phyloP scores from a whole-genome alignment of 306 rosid genomes.

The Acacia crassicarpa region DNA sequence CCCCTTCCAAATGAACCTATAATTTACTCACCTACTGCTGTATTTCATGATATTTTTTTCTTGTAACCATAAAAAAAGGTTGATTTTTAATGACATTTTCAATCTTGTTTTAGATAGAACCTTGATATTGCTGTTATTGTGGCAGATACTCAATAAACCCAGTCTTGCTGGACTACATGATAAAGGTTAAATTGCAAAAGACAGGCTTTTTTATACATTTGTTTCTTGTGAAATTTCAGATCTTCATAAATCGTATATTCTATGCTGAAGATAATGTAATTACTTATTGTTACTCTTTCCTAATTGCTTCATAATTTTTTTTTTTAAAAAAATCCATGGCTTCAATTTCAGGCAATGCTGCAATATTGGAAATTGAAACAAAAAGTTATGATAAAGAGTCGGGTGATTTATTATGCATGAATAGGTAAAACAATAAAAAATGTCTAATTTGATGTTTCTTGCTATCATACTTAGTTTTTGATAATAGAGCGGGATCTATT shows the following conservation, averaged over 20 bases:
- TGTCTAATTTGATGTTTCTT: conserved; percentile 21
- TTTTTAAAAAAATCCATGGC: no score
- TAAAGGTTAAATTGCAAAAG: conserved; percentile 64
- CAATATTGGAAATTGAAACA: conserved; percentile 88
- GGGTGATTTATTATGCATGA: conserved; percentile 86
- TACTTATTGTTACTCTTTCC: neutral
- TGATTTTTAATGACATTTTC: conserved; percentile 3
- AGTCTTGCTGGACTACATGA: conserved; percentile 92
- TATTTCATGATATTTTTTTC: neutral
- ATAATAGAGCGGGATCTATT: no score
- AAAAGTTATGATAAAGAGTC: conserved; percentile 77
- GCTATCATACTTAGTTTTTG: conserved; percentile 20
- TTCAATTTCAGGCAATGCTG: conserved; percentile 83
- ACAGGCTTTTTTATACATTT: conserved; percentile 27
- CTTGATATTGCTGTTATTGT: conserved; percentile 30
- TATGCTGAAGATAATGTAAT: neutral
- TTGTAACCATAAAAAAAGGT: neutral
- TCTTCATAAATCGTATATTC: conserved; percentile 17
- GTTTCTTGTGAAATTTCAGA: conserved; percentile 21
- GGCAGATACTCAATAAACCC: conserved; percentile 65
- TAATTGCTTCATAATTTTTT: conserved; percentile 21
- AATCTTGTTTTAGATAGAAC: conserved; percentile 28
- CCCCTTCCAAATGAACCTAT: conserved; percentile 3
- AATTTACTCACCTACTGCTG: conserved; percentile 16
- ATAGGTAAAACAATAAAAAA: conserved; percentile 55